Conservation (phyloP, 371 early-diverging fungal genomes). For the Smittium mucronatum region DNA sequence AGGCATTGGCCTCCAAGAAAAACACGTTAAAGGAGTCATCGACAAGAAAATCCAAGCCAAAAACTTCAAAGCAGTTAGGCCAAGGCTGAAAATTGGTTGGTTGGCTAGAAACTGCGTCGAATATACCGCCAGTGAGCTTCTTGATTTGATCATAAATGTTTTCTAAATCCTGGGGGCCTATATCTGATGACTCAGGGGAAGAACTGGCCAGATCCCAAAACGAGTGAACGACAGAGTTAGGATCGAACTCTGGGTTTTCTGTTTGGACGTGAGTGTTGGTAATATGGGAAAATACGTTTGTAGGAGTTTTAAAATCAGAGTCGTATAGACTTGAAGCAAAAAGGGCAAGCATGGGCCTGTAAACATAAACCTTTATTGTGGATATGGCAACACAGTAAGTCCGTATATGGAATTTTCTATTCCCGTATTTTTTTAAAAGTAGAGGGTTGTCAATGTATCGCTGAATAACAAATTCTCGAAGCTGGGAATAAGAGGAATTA, state of each 20-base stretch:
- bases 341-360: constrained; percentile 50
- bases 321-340: constrained; percentile 47
- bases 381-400: constrained; percentile 51
- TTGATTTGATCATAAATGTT: constrained; percentile 45
- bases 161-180: constrained; percentile 27
- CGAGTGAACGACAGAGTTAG: constrained; percentile 40
- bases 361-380: constrained; percentile 48
- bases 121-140: constrained; percentile 39
- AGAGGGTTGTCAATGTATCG: constrained; percentile 47
- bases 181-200: background rate
- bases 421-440: constrained; percentile 32
- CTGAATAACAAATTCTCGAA: constrained; percentile 60
- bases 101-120: constrained; percentile 45
- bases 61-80: constrained; percentile 52
- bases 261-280: constrained; percentile 59
- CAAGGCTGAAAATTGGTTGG: constrained; percentile 53
- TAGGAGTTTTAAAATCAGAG: constrained; percentile 23
- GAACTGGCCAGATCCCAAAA: constrained; percentile 41
- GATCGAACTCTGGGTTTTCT: constrained; percentile 39
- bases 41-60: constrained; percentile 56
- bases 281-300: constrained; percentile 43
- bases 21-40: constrained; percentile 40
- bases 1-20: constrained; percentile 57
- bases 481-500: constrained; percentile 27
- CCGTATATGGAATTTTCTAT: constrained; percentile 58